Evolutionary conservation across 2,329 filamentous ascomycete species (phyloP), one percentile per base, ranked within the genome.

Genomic region (Bipolaris cookei): DNA sequence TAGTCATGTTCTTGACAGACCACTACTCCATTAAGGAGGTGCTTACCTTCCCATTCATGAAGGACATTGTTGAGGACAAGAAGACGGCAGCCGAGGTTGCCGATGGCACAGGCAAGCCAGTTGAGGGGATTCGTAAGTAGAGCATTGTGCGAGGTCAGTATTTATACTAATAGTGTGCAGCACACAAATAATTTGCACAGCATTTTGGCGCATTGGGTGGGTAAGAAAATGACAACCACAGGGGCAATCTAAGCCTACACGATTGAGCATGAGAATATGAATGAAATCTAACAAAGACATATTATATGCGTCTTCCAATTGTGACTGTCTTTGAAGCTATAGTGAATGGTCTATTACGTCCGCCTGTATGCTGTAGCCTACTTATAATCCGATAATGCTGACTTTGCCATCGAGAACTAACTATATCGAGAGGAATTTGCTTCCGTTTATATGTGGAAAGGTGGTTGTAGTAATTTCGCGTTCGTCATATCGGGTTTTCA

Each of bases 21-120:
- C 91, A 97, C 81, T 95, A 96, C 82, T 91, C 87, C 68, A 99
- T 99, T 77, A 93, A 95, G 80, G 95, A 99, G 80, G 94, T 98
- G 3, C 81, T 98, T 62, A 88, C 94, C 7, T 99, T 99, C 87
- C 95, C 95, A 10, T 94, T 97, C 81, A 97, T 99, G 91, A 97
- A 96, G 86, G 90, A 94, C 48, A 56, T 76, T 3, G 67, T 69
- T 14, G 69, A 74, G 53, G 61, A 69, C 10, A 73, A 73, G 66
- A 65, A 64, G 53, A 80, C 83, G 35, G 86, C 86, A 11, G 88
- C 86, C 2, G 88, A 90, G 78, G 82, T 88, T 53, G 85, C 82
- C 28, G 86, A 81, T 34, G 78, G 90, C 58, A 76, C 84, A 74
- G 83, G 88, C 37, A 71, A 81, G 64, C 79, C 83, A 28, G 86